Evolutionary conservation across 768 basidiomycete species (phyloP).

Genomic region (button mushroom (Agaricus bisporus)): DNA sequence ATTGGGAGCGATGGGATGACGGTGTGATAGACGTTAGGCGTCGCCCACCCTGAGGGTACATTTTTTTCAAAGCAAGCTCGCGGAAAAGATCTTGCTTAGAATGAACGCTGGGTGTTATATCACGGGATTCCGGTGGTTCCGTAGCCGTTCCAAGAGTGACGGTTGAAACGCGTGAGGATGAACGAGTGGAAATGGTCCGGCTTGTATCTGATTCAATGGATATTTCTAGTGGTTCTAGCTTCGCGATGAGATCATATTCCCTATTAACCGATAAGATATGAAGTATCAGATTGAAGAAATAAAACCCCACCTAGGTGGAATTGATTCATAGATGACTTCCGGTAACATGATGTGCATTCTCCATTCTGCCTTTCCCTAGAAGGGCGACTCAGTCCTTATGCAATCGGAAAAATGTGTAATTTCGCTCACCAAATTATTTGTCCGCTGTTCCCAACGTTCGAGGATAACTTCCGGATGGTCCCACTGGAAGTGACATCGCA

Average conservation of each 20-base stretch:
- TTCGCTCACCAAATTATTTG: conserved; percentile 2
- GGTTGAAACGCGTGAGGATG: neutral
- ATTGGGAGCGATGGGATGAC: neutral
- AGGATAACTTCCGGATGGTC: conserved; percentile 12
- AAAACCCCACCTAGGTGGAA: neutral
- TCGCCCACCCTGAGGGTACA: neutral
- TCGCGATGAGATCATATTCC: neutral
- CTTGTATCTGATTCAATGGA: neutral
- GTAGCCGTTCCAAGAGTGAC: neutral
- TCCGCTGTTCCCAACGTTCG: conserved; percentile 12
- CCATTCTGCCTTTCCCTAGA: conserved; percentile 8
- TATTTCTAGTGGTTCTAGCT: neutral
- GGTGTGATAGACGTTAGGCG: neutral
- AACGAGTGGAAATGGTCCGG: neutral
- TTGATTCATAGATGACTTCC: neutral
- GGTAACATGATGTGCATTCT: conserved; percentile 5
- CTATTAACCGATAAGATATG: neutral
- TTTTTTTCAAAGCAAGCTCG: neutral
- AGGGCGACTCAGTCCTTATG: neutral
- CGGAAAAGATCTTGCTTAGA: neutral
- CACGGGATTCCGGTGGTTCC: neutral
- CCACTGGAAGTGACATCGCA: conserved; percentile 12
- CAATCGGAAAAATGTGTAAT: no score
- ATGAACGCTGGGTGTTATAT: neutral
- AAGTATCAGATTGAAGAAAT: neutral